These are phyloP conservation scores for Coemansia sp. DNA, from an alignment of 192 early-diverging fungal genomes.

Conservation along the genomic window DNA sequence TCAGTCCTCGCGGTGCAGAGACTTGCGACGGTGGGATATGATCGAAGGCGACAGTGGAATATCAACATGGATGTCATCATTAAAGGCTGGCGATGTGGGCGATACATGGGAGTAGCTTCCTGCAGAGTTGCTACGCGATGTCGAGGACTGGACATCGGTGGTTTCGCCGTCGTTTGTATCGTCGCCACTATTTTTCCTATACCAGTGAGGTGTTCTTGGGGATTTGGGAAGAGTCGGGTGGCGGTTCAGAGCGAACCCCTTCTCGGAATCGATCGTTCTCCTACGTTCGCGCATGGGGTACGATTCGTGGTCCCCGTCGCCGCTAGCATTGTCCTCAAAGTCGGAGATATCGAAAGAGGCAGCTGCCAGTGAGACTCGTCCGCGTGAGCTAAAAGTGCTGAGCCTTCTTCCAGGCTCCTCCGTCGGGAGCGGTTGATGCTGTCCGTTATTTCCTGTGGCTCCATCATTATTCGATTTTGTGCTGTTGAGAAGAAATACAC, in stretches of 20 bases:
- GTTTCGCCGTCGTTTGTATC: conserved; percentile 31
- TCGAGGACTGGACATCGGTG: conserved; percentile 42
- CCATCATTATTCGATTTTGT: conserved; percentile 27
- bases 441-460: conserved; percentile 10
- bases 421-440: conserved; percentile 51
- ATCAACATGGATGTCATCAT: conserved; percentile 41
- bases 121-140: conserved; percentile 40
- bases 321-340: conserved; percentile 34
- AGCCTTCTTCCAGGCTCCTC: conserved; percentile 43
- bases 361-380: conserved; percentile 24
- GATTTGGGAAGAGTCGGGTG: conserved; percentile 23
- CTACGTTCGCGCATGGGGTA: conserved; percentile 52
- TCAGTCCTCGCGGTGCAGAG: neutral
- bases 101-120: conserved; percentile 34
- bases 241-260: conserved; percentile 27
- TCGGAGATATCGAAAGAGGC: conserved; percentile 45
- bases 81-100: conserved; percentile 15
- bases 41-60: conserved; percentile 40
- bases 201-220: conserved; percentile 4
- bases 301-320: conserved; percentile 29
- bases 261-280: conserved; percentile 32
- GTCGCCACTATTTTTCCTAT: conserved; percentile 4
- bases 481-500: conserved; percentile 82
- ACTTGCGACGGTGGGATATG: conserved; percentile 31
- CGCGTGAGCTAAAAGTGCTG: conserved; percentile 26